Evolutionary conservation across 179 eudicot species (phyloP).

Genomic region (Nepenthes alata): DNA sequence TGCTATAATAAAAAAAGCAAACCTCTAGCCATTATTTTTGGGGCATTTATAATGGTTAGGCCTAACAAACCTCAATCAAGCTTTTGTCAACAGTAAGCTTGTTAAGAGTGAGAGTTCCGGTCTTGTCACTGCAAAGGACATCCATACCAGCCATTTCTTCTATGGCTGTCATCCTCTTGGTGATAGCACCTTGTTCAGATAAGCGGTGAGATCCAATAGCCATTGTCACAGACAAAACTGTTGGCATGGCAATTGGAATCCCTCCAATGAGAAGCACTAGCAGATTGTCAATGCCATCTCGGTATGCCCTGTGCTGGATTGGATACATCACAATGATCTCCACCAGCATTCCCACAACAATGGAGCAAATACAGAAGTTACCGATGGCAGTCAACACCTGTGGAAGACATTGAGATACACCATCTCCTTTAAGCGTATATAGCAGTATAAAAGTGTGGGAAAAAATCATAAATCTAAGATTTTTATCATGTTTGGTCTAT

Average conservation of each 20-base stretch:
- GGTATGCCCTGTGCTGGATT: conserved; percentile 54
- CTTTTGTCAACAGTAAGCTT: conserved; percentile 69
- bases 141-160: conserved; percentile 98
- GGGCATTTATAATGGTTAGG: background rate
- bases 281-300: conserved; percentile 76
- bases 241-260: conserved; percentile 95
- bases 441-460: too few species aligned
- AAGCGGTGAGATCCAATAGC: conserved; percentile 85
- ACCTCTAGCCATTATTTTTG: too few species aligned
- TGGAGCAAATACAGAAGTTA: conserved; percentile 82
- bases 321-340: conserved; percentile 77
- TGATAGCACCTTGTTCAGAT: conserved; percentile 81
- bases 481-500: too few species aligned
- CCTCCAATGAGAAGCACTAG: conserved; percentile 83
- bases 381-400: conserved; percentile 79
- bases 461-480: too few species aligned
- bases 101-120: conserved; percentile 83
- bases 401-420: background rate
- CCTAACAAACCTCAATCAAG: conserved; percentile 43
- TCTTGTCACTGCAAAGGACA: conserved; percentile 86
- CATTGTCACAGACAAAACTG: conserved; percentile 90
- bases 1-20: too few species aligned
- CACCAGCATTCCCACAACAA: conserved; percentile 53
- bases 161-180: conserved; percentile 93
- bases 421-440: too few species aligned